A percentile compares a stretch with the other conserved stretches of the same genome.
These are phyloP conservation scores for Venturia aucupariae DNA, from an alignment of 2,329 filamentous ascomycete species.

Conservation along the genomic window DNA sequence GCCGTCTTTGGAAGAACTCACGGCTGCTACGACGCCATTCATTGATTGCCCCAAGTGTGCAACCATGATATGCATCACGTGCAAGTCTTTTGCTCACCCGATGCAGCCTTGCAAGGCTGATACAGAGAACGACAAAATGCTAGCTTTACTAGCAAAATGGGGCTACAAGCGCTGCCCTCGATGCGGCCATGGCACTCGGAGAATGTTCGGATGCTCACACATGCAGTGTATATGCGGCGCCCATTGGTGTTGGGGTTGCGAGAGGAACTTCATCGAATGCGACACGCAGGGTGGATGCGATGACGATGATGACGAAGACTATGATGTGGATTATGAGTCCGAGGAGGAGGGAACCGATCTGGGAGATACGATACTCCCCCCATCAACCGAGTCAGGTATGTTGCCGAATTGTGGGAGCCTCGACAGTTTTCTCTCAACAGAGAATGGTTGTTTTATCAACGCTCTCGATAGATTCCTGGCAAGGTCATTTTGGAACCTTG, in stretches of 20 bases:
- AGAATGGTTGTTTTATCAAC: too few relatives aligned
- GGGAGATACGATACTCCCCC: too few relatives aligned
- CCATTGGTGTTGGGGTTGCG: slow-evolving; percentile 11
- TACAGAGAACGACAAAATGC: slow-evolving; percentile 1
- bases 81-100: neutral
- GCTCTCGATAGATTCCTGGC: too few relatives aligned
- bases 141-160: neutral
- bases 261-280: neutral
- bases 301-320: slow-evolving; percentile 3
- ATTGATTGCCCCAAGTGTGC: slow-evolving; percentile 2
- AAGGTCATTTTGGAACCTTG: too few relatives aligned
- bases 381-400: too few relatives aligned
- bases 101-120: neutral
- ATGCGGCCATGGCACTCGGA: slow-evolving; percentile 5
- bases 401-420: too few relatives aligned
- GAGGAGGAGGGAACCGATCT: neutral
- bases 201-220: slow-evolving; percentile 10
- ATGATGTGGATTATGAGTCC: neutral
- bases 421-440: too few relatives aligned
- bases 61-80: slow-evolving; percentile 2
- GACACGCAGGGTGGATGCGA: neutral
- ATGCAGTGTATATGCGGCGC: slow-evolving; percentile 12
- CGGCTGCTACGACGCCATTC: neutral
- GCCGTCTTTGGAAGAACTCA: neutral
- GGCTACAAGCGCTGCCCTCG: slow-evolving; percentile 10